These are phyloP conservation scores for Hypoxylon sp. DNA, from an alignment of 2,329 filamentous ascomycete species.

Conservation along the genomic window DNA sequence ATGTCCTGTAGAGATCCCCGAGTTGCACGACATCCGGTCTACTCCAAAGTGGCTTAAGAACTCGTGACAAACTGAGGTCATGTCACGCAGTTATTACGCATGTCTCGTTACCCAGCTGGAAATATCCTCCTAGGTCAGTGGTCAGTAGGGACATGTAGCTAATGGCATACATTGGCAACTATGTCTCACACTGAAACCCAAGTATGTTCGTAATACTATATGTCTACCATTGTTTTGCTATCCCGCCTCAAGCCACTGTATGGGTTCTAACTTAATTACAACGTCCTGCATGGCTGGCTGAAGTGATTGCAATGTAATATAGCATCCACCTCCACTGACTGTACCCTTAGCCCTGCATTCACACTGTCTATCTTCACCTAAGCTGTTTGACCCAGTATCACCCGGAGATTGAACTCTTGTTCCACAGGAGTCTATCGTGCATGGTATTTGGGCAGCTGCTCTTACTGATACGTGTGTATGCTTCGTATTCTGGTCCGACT, in stretches of 20 bases:
- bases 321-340: slow-evolving; percentile 19
- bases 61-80: slow-evolving; percentile 29
- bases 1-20: slow-evolving; percentile 45
- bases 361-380: slow-evolving; percentile 27
- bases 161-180: not conserved
- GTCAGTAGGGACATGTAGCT: slow-evolving; percentile 13
- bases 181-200: slow-evolving; percentile 2
- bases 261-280: not conserved
- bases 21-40: slow-evolving; percentile 37
- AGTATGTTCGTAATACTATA: slow-evolving; percentile 3
- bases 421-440: slow-evolving; percentile 27
- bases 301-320: slow-evolving; percentile 11
- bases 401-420: slow-evolving; percentile 28
- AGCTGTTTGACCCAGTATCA: slow-evolving; percentile 34
- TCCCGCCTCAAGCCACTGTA: slow-evolving; percentile 1
- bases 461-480: slow-evolving; percentile 31
- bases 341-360: slow-evolving; percentile 34
- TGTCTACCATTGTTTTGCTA: slow-evolving; percentile 1
- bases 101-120: slow-evolving; percentile 22
- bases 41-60: slow-evolving; percentile 38
- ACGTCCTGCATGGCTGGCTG: slow-evolving; percentile 3
- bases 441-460: slow-evolving; percentile 25
- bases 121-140: slow-evolving; percentile 12
- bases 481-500: slow-evolving; percentile 40
- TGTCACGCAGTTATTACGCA: slow-evolving; percentile 14